phyloP scores from a whole-genome alignment of 164 flowering plant genomes.

The Malania oleifera region DNA sequence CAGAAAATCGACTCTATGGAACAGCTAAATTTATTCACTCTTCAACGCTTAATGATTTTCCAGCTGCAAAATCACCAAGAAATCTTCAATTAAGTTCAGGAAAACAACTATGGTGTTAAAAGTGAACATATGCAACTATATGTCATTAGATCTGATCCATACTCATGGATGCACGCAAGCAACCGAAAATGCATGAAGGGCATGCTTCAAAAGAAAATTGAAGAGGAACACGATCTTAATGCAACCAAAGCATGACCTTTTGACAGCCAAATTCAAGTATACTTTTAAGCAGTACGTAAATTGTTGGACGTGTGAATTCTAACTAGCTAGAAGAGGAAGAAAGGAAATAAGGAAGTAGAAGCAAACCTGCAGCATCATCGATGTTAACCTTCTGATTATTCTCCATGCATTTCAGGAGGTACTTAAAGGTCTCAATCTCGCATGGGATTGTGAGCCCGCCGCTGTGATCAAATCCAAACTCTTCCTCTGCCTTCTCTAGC shows the following conservation, averaged over 20 bases:
- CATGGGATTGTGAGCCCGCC: constrained; percentile 88
- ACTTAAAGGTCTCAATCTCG: constrained; percentile 89
- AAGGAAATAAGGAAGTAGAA: neutral
- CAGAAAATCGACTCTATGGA: constrained; percentile 15
- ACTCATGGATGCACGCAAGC: too few species aligned
- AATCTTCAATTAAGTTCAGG: neutral
- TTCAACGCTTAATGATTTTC: constrained; percentile 16
- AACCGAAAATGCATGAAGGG: neutral
- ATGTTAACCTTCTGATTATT: constrained; percentile 28
- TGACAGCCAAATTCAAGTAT: too few species aligned
- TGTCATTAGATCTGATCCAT: too few species aligned
- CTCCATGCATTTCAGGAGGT: constrained; percentile 68
- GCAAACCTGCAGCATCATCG: constrained; percentile 20
- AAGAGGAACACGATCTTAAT: neutral
- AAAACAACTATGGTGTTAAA: neutral
- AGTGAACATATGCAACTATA: neutral
- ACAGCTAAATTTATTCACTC: constrained; percentile 15
- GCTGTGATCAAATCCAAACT: constrained; percentile 74
- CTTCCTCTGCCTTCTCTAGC: constrained; percentile 86
- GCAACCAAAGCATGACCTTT: too few species aligned
- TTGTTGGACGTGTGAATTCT: neutral
- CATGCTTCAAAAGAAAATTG: neutral
- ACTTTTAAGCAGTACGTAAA: too few species aligned
- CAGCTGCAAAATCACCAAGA: constrained; percentile 24
- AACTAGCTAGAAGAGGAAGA: neutral